Percentiles rank a stretch among this genome's conserved stretches.
These are phyloP conservation scores for Vickermania ingenoplastis DNA, from an alignment of 208 protist genomes.

Conservation along the genomic window DNA sequence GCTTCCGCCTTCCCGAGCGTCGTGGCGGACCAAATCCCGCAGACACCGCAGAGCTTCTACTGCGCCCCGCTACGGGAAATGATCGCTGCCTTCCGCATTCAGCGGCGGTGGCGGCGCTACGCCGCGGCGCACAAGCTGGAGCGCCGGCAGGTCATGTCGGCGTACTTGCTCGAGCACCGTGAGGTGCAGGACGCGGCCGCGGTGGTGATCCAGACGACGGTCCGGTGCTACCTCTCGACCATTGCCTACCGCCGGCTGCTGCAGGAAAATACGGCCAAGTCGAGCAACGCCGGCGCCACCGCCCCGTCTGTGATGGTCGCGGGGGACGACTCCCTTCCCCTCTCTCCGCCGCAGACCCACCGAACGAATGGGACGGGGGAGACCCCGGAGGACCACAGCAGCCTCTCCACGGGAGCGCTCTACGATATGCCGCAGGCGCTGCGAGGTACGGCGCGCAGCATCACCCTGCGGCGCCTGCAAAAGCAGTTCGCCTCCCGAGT, in stretches of 20 bases:
- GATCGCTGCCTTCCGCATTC: neutral
- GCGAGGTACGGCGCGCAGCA: neutral
- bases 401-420: neutral
- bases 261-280: neutral
- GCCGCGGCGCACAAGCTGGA: neutral
- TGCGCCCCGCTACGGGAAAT: neutral
- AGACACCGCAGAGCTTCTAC: neutral
- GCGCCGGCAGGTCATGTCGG: neutral
- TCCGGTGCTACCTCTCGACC: neutral
- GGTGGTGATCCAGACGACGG: neutral
- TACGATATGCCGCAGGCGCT: slow-evolving; percentile 10
- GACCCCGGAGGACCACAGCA: neutral
- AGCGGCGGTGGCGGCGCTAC: neutral
- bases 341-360: neutral
- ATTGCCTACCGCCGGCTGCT: neutral
- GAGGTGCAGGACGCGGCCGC: neutral
- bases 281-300: neutral
- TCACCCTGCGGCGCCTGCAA: slow-evolving; percentile 15
- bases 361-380: neutral
- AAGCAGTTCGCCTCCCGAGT: slow-evolving; percentile 22
- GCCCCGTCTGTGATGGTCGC: neutral
- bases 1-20: neutral
- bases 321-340: neutral
- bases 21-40: too few relatives aligned
- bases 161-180: neutral